Conservation (phyloP, 805 yeast species). For the Clavispora phyllophila region DNA sequence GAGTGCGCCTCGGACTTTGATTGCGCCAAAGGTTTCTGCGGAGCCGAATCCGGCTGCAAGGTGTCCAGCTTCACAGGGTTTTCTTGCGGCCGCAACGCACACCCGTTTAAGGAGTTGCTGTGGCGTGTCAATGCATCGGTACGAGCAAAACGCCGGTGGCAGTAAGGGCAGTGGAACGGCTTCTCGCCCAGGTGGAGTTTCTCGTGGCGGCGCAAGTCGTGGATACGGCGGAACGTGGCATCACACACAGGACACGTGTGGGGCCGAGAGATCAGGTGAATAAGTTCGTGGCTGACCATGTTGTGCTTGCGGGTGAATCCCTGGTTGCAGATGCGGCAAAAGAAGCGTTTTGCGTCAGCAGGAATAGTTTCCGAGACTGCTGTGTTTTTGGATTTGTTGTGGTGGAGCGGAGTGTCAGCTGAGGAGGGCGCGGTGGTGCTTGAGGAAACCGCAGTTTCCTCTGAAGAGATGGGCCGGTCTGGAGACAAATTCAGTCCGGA, state of each 20-base stretch:
- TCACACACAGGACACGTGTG: slow-evolving; percentile 58
- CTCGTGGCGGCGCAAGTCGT: slow-evolving; percentile 72
- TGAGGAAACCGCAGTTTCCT: no score
- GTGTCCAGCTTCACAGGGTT: background rate
- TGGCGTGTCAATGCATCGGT: slow-evolving; percentile 75
- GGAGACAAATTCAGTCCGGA: no score
- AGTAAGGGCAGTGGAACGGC: slow-evolving; percentile 57
- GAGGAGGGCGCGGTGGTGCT: no score
- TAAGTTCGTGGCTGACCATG: slow-evolving; percentile 64
- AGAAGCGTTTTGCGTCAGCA: slow-evolving; percentile 29
- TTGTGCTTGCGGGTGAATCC: slow-evolving; percentile 70
- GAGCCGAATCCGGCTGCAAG: no score
- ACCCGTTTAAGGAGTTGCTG: slow-evolving; percentile 41
- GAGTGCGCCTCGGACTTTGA: no score
- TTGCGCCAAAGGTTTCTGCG: no score
- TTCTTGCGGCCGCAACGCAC: slow-evolving; percentile 9
- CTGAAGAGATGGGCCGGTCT: no score
- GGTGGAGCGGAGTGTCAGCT: no score
- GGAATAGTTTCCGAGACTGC: no score
- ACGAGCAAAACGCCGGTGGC: slow-evolving; percentile 65
- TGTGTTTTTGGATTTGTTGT: no score
- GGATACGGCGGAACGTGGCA: slow-evolving; percentile 61
- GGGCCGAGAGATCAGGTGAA: slow-evolving; percentile 62
- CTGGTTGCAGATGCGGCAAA: slow-evolving; percentile 58
- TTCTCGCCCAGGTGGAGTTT: slow-evolving; percentile 73